Evolutionary conservation across 495 filamentous ascomycete species (phyloP).

Genomic region (Pyrenula aspistea): DNA sequence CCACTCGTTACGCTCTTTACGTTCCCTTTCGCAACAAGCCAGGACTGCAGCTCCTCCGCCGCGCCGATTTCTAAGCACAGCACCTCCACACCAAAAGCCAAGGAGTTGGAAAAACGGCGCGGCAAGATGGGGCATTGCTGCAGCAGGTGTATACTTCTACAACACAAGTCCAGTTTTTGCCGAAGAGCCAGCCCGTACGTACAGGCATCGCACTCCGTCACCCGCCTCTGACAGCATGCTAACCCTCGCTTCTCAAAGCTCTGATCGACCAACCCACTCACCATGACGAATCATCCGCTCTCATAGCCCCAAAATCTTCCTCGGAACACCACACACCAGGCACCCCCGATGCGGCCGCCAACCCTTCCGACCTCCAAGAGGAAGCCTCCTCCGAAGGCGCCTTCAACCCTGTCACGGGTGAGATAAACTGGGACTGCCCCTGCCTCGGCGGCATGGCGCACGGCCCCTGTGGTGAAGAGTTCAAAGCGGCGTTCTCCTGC

Average conservation of each 20-base stretch:
- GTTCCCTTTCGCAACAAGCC: not conserved
- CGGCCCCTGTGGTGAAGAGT: constrained; percentile 91
- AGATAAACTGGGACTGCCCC: constrained; percentile 99
- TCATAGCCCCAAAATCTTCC: constrained; percentile 4
- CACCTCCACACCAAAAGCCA: constrained; percentile 48
- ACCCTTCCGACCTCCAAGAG: constrained; percentile 52
- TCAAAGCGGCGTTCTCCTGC: constrained; percentile 91
- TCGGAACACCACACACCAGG: constrained; percentile 42
- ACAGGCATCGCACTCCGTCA: not conserved
- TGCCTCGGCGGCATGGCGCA: constrained; percentile 96
- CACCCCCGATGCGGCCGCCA: not conserved
- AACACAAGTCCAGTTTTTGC: constrained; percentile 81
- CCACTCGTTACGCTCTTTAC: not conserved
- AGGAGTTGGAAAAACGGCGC: constrained; percentile 74
- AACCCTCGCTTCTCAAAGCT: not conserved
- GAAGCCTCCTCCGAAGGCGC: constrained; percentile 79
- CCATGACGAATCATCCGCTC: not conserved
- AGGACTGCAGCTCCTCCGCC: not conserved
- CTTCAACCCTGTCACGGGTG: constrained; percentile 95
- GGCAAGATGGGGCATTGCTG: constrained; percentile 62
- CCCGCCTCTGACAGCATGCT: not conserved
- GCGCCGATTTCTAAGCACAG: constrained; percentile 62
- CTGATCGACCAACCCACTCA: not conserved
- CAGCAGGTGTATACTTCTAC: constrained; percentile 78
- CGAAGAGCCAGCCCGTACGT: constrained; percentile 46